These are phyloP conservation scores for Cyberlindnera bimundalis DNA, from an alignment of 805 yeast species.

Conservation along the genomic window DNA sequence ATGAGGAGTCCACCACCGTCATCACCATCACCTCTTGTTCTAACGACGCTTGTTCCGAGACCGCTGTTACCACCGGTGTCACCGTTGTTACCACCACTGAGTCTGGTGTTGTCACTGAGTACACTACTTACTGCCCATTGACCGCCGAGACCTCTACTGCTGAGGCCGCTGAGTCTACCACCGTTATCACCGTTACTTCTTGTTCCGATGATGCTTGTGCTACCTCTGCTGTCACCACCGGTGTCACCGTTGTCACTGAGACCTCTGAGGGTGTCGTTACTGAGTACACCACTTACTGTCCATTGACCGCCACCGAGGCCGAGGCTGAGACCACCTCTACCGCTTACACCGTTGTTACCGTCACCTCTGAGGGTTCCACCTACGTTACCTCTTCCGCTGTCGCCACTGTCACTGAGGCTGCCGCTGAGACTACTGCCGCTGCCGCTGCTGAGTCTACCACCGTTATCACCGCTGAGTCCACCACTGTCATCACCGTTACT, in stretches of 20 bases:
- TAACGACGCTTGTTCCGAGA: conserved; percentile 7
- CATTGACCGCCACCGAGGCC: conserved; percentile 14
- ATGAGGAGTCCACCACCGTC: conserved; percentile 12
- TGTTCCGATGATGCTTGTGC: conserved; percentile 8
- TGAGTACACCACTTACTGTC: conserved; percentile 24
- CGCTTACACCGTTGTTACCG: conserved; percentile 5
- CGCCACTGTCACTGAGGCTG: conserved; percentile 21
- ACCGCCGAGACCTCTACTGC: conserved; percentile 1
- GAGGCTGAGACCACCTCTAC: not conserved
- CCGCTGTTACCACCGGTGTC: conserved; percentile 17
- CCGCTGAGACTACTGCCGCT: conserved; percentile 9
- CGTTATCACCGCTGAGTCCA: conserved; percentile 28
- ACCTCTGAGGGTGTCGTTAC: conserved; percentile 27
- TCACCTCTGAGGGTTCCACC: conserved; percentile 10
- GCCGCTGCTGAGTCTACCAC: conserved; percentile 28
- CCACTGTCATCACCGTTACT: conserved; percentile 20
- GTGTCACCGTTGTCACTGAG: conserved; percentile 28
- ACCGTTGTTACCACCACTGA: conserved; percentile 15
- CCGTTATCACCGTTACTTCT: conserved; percentile 9
- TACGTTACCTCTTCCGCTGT: conserved; percentile 3
- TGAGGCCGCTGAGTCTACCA: conserved; percentile 2
- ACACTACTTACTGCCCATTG: conserved; percentile 29
- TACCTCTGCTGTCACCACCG: conserved; percentile 30
- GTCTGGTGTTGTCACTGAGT: conserved; percentile 33
- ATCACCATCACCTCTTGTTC: conserved; percentile 16